phyloP scores from a whole-genome alignment of 108 stramenopile genomes.

The Bacterosira constricta region DNA sequence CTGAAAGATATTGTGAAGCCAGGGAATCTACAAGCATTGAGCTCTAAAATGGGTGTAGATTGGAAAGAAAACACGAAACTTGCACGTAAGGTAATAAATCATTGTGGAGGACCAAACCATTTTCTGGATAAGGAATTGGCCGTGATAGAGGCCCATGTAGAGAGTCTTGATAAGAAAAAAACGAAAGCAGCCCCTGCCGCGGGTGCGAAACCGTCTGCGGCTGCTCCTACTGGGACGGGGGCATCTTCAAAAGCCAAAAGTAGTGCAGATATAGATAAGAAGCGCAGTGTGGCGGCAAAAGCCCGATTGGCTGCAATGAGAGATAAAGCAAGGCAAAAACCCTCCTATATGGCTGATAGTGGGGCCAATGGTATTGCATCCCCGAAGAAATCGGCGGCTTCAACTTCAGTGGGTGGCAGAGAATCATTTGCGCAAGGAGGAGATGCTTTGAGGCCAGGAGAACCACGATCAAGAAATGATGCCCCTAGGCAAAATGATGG shows the following conservation, averaged over 20 bases:
- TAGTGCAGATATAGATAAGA: background rate
- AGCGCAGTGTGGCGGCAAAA: background rate
- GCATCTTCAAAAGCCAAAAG: background rate
- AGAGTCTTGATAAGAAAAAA: conserved; percentile 12
- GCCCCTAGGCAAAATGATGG: too few species aligned
- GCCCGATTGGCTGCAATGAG: background rate
- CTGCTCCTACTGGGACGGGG: background rate
- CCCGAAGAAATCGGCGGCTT: background rate
- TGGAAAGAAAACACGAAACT: background rate
- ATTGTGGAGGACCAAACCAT: background rate
- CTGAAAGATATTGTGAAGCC: conserved; percentile 16
- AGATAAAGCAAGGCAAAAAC: background rate
- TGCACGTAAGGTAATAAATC: conserved; percentile 20
- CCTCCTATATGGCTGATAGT: too few species aligned
- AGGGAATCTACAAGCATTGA: conserved; percentile 10
- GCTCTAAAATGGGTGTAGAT: conserved; percentile 20
- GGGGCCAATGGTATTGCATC: too few species aligned
- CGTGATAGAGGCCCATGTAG: conserved; percentile 16
- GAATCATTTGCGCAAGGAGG: too few species aligned
- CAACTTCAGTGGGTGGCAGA: background rate
- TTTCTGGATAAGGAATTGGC: conserved; percentile 16
- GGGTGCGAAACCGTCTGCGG: background rate
- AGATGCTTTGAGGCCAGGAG: too few species aligned
- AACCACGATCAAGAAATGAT: too few species aligned
- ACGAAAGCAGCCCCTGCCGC: background rate